Evolutionary conservation across 176 grass and related monocot species (phyloP), one percentile per base, ranked within the genome.

Genomic region (Oryza officinalis): DNA sequence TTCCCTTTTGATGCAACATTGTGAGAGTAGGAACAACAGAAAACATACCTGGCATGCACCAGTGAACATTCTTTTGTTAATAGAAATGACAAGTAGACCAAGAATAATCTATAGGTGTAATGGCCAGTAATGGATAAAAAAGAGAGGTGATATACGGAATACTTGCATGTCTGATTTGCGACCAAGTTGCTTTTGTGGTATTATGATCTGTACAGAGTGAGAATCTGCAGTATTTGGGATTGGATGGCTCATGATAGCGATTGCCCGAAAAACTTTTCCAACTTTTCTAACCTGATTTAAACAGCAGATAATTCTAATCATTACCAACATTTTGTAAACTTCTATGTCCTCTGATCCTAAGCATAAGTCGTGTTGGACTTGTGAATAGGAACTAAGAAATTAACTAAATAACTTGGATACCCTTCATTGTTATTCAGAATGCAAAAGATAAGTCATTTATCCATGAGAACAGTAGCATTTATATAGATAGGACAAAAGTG

Each of bases 1-100:
- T 94, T 98, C 65, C 92, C 96, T 80, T 98, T 98, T 12, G 96
- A 92, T 6, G 96, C 92, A 4, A 98, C 96, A 66, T 98, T 98
- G 81, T 98, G 96, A 17, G 92, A 85, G 25, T 93, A 98, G 33
- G 95, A 97, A 63, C 95, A 97, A 52, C 95, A 97, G 69, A 97
- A 97, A 49, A 97, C 86, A 69, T 94, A 97, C 95, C 95, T 97
- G 79, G 10, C 35, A 80, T 27, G 22, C 60, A 89, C 13, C 63
- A 43, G 68, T 46, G 13, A 33, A 47, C 3, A 83, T 67, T 37
- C 5, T 7, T 20, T 83, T 57, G 10, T 27, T 69, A 50, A 80
- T 43, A 40, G 35, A 52, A n/a, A 59, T 73, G 25, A 80, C 20
- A 83, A 25, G 14, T 52, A 17, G 64, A 37, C 23, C 4, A 75